phyloP scores from a whole-genome alignment of 2,329 filamentous ascomycete genomes.

The Leptodontidium sp. region DNA sequence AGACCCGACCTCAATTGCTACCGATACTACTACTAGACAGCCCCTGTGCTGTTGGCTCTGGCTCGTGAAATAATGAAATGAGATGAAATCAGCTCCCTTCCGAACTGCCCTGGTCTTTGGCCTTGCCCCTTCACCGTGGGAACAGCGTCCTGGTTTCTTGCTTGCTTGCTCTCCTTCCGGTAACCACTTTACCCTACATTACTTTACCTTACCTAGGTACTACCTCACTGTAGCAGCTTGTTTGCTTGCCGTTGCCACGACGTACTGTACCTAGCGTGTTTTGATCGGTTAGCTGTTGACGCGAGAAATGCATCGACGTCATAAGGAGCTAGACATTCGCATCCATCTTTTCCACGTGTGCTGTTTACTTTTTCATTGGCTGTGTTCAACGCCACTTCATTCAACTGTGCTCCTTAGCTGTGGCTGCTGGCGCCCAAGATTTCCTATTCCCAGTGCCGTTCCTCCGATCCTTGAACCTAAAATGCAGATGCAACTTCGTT shows the following conservation, averaged over 20 bases:
- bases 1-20: no score
- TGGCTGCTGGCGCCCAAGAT: not conserved
- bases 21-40: no score
- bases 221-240: not conserved
- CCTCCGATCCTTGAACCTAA: not conserved
- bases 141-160: not conserved
- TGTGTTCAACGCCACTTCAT: not conserved
- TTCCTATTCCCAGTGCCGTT: not conserved
- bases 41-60: no score
- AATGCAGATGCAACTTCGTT: not conserved
- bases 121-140: not conserved
- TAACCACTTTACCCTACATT: no score
- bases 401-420: not conserved
- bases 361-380: not conserved
- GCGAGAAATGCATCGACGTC: constrained; percentile 11
- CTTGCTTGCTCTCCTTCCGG: constrained; percentile 4
- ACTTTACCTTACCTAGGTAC: not conserved
- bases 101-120: not conserved
- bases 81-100: constrained; percentile 10
- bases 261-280: constrained; percentile 1
- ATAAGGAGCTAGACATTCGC: not conserved
- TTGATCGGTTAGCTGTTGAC: not conserved
- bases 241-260: not conserved
- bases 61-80: not conserved
- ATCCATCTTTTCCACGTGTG: not conserved